Conservation (phyloP, 179 eudicot species). For the Drosera spatulata region DNA sequence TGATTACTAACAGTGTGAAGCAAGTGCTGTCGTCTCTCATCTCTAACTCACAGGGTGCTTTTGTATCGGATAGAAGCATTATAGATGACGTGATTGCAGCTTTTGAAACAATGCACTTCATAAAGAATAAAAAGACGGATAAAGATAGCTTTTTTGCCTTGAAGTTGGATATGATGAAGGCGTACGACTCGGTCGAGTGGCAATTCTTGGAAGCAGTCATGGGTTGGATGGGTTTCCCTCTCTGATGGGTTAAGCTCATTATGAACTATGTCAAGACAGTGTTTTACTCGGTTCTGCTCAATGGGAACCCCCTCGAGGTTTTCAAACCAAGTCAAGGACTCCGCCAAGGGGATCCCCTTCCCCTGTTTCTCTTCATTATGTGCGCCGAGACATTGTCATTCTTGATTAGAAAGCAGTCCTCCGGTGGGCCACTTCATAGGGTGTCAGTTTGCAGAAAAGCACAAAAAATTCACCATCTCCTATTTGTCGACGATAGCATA, state of each 20-base stretch:
- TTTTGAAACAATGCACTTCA: background rate
- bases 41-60: background rate
- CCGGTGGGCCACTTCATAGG: background rate
- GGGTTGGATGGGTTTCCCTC: background rate
- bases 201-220: background rate
- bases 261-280: background rate
- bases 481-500: background rate
- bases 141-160: background rate
- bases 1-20: too few species aligned
- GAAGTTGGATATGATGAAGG: background rate
- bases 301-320: background rate
- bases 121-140: background rate
- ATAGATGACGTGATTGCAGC: background rate
- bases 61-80: background rate
- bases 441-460: background rate
- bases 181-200: background rate
- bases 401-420: background rate
- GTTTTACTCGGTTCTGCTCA: background rate
- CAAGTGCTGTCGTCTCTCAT: background rate
- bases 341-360: background rate
- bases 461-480: background rate
- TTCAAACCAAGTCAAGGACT: background rate
- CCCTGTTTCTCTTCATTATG: background rate
- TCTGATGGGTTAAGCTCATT: background rate
- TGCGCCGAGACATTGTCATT: background rate